Conservation (phyloP, 441 rosid species). For the Adansonia gregorii region DNA sequence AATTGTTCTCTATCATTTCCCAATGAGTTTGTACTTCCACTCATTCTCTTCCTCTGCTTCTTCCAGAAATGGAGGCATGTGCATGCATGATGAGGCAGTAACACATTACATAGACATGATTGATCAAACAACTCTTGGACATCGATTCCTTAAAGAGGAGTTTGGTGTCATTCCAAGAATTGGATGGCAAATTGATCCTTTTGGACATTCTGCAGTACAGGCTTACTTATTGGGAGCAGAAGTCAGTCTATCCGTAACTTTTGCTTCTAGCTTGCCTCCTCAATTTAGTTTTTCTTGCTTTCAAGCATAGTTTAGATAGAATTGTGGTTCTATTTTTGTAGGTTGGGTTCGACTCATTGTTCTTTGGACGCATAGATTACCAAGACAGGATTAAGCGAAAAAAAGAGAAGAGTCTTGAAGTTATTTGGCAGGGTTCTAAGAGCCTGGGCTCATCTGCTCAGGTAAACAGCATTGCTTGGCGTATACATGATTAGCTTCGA, state of each 20-base stretch:
- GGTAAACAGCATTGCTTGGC: slow-evolving; percentile 43
- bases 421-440: slow-evolving; percentile 93
- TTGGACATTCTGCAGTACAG: slow-evolving; percentile 99
- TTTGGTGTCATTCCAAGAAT: slow-evolving; percentile 94
- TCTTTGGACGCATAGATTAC: slow-evolving; percentile 95
- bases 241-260: slow-evolving; percentile 44
- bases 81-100: slow-evolving; percentile 99
- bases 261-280: slow-evolving; percentile 21
- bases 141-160: slow-evolving; percentile 72
- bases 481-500: slow-evolving; percentile 11
- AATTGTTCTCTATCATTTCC: neutral
- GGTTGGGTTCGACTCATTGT: slow-evolving; percentile 96
- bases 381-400: slow-evolving; percentile 91
- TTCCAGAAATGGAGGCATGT: slow-evolving; percentile 95
- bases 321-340: slow-evolving; percentile 39
- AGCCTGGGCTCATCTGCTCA: slow-evolving; percentile 90
- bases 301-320: slow-evolving; percentile 24
- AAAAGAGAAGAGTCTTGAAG: slow-evolving; percentile 92
- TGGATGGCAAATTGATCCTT: slow-evolving; percentile 99
- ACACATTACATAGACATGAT: slow-evolving; percentile 98
- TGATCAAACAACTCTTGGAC: slow-evolving; percentile 98
- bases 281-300: slow-evolving; percentile 23
- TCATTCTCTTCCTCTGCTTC: slow-evolving; percentile 22
- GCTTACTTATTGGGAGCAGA: slow-evolving; percentile 97
- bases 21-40: slow-evolving; percentile 14